A percentile compares a stretch with the other conserved stretches of the same genome.
These are phyloP conservation scores for Tilletia horrida DNA, from an alignment of 1,284 basidiomycete species.

Conservation along the genomic window DNA sequence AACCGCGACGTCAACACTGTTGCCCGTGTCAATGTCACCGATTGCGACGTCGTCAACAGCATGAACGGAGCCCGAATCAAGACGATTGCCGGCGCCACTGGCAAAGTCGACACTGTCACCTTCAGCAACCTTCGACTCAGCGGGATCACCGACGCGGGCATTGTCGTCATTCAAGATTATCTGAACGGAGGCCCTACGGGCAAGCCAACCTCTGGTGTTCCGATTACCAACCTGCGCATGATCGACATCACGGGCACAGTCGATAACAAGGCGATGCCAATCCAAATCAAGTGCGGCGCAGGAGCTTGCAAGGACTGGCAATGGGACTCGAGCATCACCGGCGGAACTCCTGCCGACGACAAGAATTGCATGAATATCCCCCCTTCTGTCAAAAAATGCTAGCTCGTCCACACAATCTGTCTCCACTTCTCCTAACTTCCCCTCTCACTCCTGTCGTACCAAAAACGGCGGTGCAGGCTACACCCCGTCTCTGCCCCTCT, in stretches of 20 bases:
- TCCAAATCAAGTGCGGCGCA: constrained; percentile 26
- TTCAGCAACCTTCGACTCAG: constrained; percentile 25
- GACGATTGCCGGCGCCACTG: constrained; percentile 27
- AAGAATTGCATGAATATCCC: constrained; percentile 24
- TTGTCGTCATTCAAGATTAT: constrained; percentile 26
- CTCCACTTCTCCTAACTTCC: too few relatives aligned
- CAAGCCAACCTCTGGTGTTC: constrained; percentile 26
- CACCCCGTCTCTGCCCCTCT: too few relatives aligned
- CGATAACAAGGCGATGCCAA: constrained; percentile 12
- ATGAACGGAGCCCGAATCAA: constrained; percentile 31
- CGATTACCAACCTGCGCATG: constrained; percentile 28
- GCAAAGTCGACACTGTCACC: constrained; percentile 28
- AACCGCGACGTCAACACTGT: constrained; percentile 28
- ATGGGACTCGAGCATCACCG: constrained; percentile 19
- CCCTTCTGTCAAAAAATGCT: background rate
- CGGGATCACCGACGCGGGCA: constrained; percentile 25
- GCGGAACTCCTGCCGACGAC: constrained; percentile 19
- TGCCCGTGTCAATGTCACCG: constrained; percentile 24
- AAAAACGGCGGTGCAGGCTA: too few relatives aligned
- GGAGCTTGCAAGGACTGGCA: constrained; percentile 26
- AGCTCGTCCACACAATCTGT: too few relatives aligned
- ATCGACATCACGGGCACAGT: constrained; percentile 24
- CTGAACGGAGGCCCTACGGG: too few relatives aligned
- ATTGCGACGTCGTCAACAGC: constrained; percentile 23
- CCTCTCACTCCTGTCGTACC: too few relatives aligned